phyloP scores from a whole-genome alignment of 2,329 filamentous ascomycete species.

The Epichloe coenophiala region DNA sequence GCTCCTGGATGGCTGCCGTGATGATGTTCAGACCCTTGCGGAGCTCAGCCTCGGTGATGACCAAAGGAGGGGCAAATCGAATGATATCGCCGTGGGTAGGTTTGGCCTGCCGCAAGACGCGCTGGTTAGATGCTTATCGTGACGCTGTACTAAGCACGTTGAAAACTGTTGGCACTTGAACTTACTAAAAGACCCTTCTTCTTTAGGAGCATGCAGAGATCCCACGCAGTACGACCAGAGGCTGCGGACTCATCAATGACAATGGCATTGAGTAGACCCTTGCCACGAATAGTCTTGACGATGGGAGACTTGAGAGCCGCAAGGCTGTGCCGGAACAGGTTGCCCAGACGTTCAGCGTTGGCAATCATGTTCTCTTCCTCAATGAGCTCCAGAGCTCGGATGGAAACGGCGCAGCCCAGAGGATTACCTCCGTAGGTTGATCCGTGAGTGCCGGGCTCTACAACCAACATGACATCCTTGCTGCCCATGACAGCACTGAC shows the following conservation, averaged over 20 bases:
- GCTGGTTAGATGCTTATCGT: not conserved
- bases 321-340: conserved; percentile 71
- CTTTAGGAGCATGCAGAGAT: conserved; percentile 91
- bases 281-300: conserved; percentile 73
- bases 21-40: conserved; percentile 67
- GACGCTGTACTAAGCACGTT: too few species aligned
- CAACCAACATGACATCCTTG: conserved; percentile 85
- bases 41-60: conserved; percentile 84
- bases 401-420: conserved; percentile 86
- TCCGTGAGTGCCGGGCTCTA: conserved; percentile 93
- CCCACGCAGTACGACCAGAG: conserved; percentile 81
- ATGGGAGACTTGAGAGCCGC: conserved; percentile 63
- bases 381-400: conserved; percentile 86
- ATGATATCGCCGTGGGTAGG: conserved; percentile 98
- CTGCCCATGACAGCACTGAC: conserved; percentile 82
- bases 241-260: conserved; percentile 87
- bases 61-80: conserved; percentile 86
- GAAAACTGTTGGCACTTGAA: not conserved
- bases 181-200: conserved; percentile 83
- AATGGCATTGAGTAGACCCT: conserved; percentile 88
- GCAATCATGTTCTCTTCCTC: conserved; percentile 82
- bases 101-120: conserved; percentile 55
- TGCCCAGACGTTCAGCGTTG: conserved; percentile 67
- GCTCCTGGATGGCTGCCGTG: conserved; percentile 64
- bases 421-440: conserved; percentile 98